Conservation (phyloP, 768 basidiomycete species). For the Rhodotorula kratochvilovae region DNA sequence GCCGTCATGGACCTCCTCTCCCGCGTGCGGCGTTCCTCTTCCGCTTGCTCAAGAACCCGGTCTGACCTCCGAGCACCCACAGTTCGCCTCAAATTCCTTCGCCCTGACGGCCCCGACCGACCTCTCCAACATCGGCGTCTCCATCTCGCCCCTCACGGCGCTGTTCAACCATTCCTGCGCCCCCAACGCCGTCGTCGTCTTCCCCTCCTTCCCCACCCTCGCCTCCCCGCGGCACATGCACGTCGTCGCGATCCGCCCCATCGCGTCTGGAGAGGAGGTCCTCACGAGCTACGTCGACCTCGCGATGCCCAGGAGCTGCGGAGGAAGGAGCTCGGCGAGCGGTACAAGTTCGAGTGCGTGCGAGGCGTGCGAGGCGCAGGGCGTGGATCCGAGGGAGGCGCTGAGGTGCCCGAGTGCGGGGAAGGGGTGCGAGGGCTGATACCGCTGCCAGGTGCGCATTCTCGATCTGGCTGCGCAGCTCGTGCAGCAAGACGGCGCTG, state of each 20-base stretch:
- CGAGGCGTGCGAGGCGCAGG: slow-evolving; percentile 19
- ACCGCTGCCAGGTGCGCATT: slow-evolving; percentile 5
- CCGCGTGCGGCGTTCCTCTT: slow-evolving; percentile 38
- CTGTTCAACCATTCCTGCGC: slow-evolving; percentile 77
- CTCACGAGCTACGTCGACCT: slow-evolving; percentile 80
- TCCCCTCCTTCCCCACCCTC: slow-evolving; percentile 54
- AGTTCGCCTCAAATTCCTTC: slow-evolving; percentile 92
- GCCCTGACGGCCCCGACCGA: slow-evolving; percentile 68
- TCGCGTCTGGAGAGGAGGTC: slow-evolving; percentile 70
- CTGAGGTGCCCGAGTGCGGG: slow-evolving; percentile 54
- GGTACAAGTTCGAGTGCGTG: slow-evolving; percentile 81
- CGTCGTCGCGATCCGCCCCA: slow-evolving; percentile 65
- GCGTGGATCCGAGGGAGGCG: slow-evolving; percentile 63
- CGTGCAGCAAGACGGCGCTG: too few species aligned
- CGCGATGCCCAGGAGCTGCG: slow-evolving; percentile 62
- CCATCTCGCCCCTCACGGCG: slow-evolving; percentile 73
- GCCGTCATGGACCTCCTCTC: slow-evolving; percentile 46
- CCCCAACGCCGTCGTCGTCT: slow-evolving; percentile 87
- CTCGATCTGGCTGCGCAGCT: background rate
- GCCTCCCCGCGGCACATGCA: slow-evolving; percentile 52
- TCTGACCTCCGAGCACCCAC: background rate
- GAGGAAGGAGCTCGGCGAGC: slow-evolving; percentile 59
- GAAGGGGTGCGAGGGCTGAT: slow-evolving; percentile 29
- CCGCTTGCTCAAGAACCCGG: too few species aligned
- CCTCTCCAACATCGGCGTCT: slow-evolving; percentile 73